Evolutionary conservation across 2,329 filamentous ascomycete genomes (phyloP).

Genomic region (Monosporascus ibericus): DNA sequence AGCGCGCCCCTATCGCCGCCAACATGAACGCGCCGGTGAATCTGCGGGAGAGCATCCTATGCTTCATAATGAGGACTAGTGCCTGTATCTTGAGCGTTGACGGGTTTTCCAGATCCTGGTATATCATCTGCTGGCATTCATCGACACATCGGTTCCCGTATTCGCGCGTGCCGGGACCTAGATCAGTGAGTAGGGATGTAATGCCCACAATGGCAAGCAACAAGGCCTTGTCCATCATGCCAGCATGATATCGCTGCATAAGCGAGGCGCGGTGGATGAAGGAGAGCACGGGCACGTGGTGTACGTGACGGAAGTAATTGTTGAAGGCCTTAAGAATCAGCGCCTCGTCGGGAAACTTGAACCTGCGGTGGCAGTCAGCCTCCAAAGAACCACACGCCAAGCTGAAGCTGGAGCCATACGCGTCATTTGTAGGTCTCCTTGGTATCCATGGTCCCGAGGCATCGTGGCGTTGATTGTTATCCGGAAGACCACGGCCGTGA

Average conservation of each 20-base stretch:
- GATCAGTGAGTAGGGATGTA: slow-evolving; percentile 48
- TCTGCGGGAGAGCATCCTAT: slow-evolving; percentile 38
- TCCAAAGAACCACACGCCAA: slow-evolving; percentile 3
- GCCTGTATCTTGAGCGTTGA: slow-evolving; percentile 50
- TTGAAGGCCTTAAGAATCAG: slow-evolving; percentile 48
- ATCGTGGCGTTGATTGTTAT: slow-evolving; percentile 19
- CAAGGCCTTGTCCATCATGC: slow-evolving; percentile 48
- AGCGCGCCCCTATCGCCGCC: slow-evolving; percentile 38
- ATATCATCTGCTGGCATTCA: slow-evolving; percentile 46
- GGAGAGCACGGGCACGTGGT: slow-evolving; percentile 53
- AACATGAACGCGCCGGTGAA: slow-evolving; percentile 44
- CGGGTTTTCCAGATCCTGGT: slow-evolving; percentile 47
- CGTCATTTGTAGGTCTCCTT: slow-evolving; percentile 15
- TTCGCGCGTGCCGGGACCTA: slow-evolving; percentile 45
- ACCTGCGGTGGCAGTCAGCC: slow-evolving; percentile 31
- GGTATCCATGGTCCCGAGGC: slow-evolving; percentile 9
- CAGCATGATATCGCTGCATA: slow-evolving; percentile 52
- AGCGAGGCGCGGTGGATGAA: slow-evolving; percentile 54
- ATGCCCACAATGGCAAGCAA: slow-evolving; percentile 50
- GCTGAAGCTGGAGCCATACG: slow-evolving; percentile 12
- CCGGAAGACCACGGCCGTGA: slow-evolving; percentile 21
- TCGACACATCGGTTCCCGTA: slow-evolving; percentile 50
- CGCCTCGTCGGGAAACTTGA: slow-evolving; percentile 36
- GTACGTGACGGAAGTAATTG: slow-evolving; percentile 52
- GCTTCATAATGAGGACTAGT: slow-evolving; percentile 40